Conservation (phyloP, 192 early-diverging fungal species). For the Obelidium mucronatum region DNA sequence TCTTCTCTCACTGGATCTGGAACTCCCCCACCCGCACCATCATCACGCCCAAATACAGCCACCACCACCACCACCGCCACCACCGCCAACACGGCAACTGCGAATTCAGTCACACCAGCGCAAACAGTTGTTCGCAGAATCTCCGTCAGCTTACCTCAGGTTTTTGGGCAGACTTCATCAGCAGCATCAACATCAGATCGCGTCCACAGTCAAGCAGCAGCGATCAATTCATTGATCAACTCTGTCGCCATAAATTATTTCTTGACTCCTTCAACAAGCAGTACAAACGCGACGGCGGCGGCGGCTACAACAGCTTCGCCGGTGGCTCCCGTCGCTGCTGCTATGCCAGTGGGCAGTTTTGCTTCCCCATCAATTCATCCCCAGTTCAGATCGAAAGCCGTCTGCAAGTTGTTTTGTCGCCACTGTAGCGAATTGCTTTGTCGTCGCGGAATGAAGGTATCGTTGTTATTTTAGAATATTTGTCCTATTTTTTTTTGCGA, state of each 20-base stretch:
- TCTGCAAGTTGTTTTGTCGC: slow-evolving; percentile 58
- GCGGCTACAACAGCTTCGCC: too few species aligned
- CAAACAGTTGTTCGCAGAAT: neutral
- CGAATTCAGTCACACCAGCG: too few species aligned
- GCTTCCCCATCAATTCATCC: slow-evolving; percentile 45
- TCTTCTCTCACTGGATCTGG: too few species aligned
- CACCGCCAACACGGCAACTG: neutral
- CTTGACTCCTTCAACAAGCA: too few species aligned
- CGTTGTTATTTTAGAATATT: too few species aligned
- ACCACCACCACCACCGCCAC: neutral
- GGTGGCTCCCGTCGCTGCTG: neutral
- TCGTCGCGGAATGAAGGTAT: slow-evolving; percentile 59
- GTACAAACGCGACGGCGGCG: too few species aligned
- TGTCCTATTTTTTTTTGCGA: too few species aligned
- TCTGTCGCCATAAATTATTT: too few species aligned
- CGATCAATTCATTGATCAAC: too few species aligned
- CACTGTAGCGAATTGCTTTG: slow-evolving; percentile 56
- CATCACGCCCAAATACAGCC: neutral
- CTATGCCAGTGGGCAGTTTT: neutral
- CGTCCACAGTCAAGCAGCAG: too few species aligned
- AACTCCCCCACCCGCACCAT: neutral
- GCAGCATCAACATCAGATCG: neutral
- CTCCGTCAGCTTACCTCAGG: neutral
- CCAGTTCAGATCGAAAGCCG: slow-evolving; percentile 62
- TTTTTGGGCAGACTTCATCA: neutral